Percentiles rank a stretch among this genome's conserved stretches.
Evolutionary conservation across 768 basidiomycete species (phyloP).

Genomic region (Pulveroboletus sp.): DNA sequence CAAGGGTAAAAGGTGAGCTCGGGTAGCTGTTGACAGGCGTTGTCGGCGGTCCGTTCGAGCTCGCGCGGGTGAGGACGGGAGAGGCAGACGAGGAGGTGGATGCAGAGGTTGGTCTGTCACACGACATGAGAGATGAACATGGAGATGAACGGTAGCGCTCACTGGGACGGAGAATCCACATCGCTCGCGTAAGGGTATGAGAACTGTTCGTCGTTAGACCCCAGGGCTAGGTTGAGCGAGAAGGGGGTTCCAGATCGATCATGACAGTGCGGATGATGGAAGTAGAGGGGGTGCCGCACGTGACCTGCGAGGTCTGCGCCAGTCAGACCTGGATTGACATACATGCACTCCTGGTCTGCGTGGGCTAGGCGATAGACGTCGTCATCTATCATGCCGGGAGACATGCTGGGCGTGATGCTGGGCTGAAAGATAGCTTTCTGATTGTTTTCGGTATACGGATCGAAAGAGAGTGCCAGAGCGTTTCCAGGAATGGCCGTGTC

Average conservation of each 20-base stretch:
- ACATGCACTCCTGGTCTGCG: neutral
- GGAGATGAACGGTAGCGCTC: neutral
- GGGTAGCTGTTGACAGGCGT: slow-evolving; percentile 5
- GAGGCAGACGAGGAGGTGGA: slow-evolving; percentile 8
- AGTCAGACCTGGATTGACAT: neutral
- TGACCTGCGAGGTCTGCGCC: neutral
- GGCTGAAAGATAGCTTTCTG: slow-evolving; percentile 37
- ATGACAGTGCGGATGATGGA: neutral
- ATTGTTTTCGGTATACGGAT: slow-evolving; percentile 40
- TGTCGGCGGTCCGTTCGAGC: neutral
- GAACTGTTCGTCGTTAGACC: neutral
- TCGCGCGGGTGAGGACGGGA: neutral
- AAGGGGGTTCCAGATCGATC: neutral
- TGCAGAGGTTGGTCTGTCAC: slow-evolving; percentile 3
- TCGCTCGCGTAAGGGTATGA: neutral
- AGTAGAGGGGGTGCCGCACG: neutral
- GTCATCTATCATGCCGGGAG: too few relatives aligned
- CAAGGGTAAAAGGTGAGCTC: neutral
- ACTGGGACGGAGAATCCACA: neutral
- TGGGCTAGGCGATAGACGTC: neutral
- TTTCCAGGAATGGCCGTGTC: neutral
- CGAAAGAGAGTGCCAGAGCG: neutral
- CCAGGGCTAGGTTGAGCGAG: neutral
- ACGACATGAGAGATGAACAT: neutral
- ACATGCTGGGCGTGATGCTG: neutral